A percentile compares a stretch with the other conserved stretches of the same genome.
These are phyloP conservation scores for Aspergillus baeticus DNA, from an alignment of 495 filamentous ascomycete genomes.

Conservation along the genomic window DNA sequence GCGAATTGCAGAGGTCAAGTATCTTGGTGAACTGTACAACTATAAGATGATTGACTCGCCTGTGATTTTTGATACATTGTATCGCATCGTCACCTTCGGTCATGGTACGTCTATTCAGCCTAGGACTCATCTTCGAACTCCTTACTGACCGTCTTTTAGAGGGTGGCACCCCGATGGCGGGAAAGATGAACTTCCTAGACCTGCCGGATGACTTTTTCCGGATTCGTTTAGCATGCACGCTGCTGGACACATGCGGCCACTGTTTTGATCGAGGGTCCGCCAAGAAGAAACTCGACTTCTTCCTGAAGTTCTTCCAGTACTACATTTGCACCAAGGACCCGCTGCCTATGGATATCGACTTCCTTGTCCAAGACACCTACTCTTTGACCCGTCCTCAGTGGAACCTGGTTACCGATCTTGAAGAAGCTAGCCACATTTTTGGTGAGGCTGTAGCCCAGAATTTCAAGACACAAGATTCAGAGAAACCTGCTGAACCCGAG, in stretches of 20 bases:
- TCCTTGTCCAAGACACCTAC: constrained; percentile 92
- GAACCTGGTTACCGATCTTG: constrained; percentile 76
- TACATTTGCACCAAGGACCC: constrained; percentile 94
- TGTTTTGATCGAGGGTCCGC: constrained; percentile 92
- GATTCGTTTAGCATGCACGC: constrained; percentile 80
- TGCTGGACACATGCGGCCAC: constrained; percentile 93
- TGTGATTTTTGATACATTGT: constrained; percentile 93
- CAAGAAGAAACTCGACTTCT: constrained; percentile 98
- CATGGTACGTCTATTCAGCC: constrained; percentile 61
- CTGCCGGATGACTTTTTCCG: constrained; percentile 95
- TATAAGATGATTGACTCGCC: constrained; percentile 97
- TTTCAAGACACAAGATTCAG: constrained; percentile 72
- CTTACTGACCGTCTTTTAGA: constrained; percentile 30
- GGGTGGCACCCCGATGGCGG: constrained; percentile 78
- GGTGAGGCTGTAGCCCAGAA: constrained; percentile 84
- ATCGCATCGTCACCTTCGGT: constrained; percentile 89
- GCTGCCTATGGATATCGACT: constrained; percentile 95
- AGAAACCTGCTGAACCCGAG: constrained; percentile 64
- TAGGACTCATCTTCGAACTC: neutral
- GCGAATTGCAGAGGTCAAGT: constrained; percentile 93
- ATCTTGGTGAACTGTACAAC: constrained; percentile 95
- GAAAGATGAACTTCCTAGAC: constrained; percentile 72
- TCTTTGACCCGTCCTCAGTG: constrained; percentile 81
- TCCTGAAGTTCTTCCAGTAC: constrained; percentile 96
- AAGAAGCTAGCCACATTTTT: constrained; percentile 83